A percentile compares a stretch with the other conserved stretches of the same genome.
Evolutionary conservation across 345 rosid genomes (phyloP).

Genomic region (Stellera chamaejasme): DNA sequence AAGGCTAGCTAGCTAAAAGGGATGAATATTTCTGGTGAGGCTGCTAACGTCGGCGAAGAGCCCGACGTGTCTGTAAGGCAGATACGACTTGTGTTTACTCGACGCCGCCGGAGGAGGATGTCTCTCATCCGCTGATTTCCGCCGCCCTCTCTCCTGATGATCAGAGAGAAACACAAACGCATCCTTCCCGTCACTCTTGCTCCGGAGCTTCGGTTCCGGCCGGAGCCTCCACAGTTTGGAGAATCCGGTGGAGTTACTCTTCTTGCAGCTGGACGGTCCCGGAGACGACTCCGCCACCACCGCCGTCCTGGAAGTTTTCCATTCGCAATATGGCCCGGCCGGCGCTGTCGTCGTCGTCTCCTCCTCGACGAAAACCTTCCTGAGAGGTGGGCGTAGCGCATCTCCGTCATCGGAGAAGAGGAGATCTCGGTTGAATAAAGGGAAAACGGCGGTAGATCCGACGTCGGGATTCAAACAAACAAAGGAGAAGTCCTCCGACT

Average conservation of each 20-base stretch:
- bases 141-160: not conserved
- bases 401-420: constrained; percentile 8
- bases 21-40: constrained; percentile 6
- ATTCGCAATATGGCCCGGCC: constrained; percentile 22
- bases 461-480: constrained; percentile 22
- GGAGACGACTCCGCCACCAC: constrained; percentile 18
- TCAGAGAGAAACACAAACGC: constrained; percentile 38
- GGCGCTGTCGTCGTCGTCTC: not conserved
- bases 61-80: constrained; percentile 18
- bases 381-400: constrained; percentile 17
- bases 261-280: constrained; percentile 25
- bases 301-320: constrained; percentile 26
- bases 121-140: not conserved
- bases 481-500: constrained; percentile 39
- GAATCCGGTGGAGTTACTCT: constrained; percentile 62
- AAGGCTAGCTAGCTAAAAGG: no score
- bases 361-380: constrained; percentile 25
- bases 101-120: not conserved
- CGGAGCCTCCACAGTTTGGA: constrained; percentile 49
- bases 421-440: constrained; percentile 32
- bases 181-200: constrained; percentile 52
- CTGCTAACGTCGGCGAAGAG: constrained; percentile 16
- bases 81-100: constrained; percentile 17
- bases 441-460: constrained; percentile 29
- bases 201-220: constrained; percentile 23